Evolutionary conservation across 2,329 filamentous ascomycete species (phyloP), one percentile per base, ranked within the genome.

Genomic region (Sclerotinia minor): DNA sequence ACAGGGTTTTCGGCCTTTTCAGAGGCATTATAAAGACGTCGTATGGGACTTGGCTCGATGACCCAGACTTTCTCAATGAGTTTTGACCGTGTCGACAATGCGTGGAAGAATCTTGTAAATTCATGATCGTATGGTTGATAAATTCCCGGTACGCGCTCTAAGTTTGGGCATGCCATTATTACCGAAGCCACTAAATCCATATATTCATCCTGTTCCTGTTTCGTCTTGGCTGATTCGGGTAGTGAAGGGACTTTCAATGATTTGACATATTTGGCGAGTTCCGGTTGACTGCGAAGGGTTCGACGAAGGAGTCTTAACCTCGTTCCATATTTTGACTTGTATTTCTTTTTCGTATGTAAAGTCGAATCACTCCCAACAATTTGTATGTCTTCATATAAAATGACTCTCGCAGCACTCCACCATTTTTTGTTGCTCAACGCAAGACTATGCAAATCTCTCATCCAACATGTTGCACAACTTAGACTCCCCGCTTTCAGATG

Each of bases 391-490:
- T 83, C 81, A 72, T 90, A 87, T 35, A 76, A 52, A 11, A 66
- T 58, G 35, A 53, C 69, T 64, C 69, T 72, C 7, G 84, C 85
- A 52, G 81, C 81, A 70, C 81, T 81, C 72, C 82, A 79, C 78
- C 84, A 83, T 72, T 83, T 86, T 69, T 80, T 81, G 21, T 82
- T 83, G 49, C 81, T 79, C 15, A 85, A 67, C 15, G 82, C 80
- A 52, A 88, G 75, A 53, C 81, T 82, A 71, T 82, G 84, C 41
- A 83, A 77, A 72, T 89, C 86, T 60, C 87, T 81, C 84, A 87
- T 87, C 84, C 85, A 88, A 75, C 87, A 89, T 24, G 87, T 89
- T 21, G 85, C 82, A 74, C 87, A 89, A 76, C 85, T 87, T 45
- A 78, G 77, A 70, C 81, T 84, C 3, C 78, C 77, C 19, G 77